A percentile compares a stretch with the other conserved stretches of the same genome.
These are phyloP conservation scores for Mycena epipterygia DNA, from an alignment of 768 basidiomycete genomes.

Conservation along the genomic window DNA sequence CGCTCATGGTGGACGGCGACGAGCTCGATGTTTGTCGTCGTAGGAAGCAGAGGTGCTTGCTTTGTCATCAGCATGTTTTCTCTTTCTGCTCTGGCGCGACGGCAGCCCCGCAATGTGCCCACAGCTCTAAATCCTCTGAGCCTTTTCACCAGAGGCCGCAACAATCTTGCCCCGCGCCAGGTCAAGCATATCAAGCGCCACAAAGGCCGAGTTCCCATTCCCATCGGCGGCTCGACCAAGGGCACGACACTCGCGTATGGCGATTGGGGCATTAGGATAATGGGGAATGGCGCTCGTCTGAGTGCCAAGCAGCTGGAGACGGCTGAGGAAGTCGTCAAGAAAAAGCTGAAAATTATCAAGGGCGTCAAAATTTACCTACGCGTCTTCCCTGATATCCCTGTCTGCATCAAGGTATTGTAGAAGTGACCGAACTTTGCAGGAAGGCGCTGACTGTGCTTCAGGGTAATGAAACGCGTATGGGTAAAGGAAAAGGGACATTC, in stretches of 20 bases:
- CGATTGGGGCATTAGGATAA: constrained; percentile 92
- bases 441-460: constrained; percentile 41
- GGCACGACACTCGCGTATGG: constrained; percentile 95
- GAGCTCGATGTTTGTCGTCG: neutral
- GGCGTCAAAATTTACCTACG: constrained; percentile 89
- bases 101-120: neutral
- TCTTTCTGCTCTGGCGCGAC: constrained; percentile 31
- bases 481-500: constrained; percentile 98
- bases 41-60: constrained; percentile 4
- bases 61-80: constrained; percentile 32
- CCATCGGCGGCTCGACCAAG: constrained; percentile 90
- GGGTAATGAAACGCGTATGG: constrained; percentile 99
- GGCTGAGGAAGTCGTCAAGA: constrained; percentile 89
- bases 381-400: constrained; percentile 96
- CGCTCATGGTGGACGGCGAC: constrained; percentile 64
- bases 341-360: constrained; percentile 91
- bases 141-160: constrained; percentile 61
- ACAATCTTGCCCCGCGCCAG: constrained; percentile 84
- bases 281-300: constrained; percentile 83
- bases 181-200: constrained; percentile 91
- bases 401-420: constrained; percentile 91
- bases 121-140: constrained; percentile 48
- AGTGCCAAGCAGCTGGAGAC: constrained; percentile 92
- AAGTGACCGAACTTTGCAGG: neutral
- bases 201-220: constrained; percentile 90